Evolutionary conservation across 768 basidiomycete species (phyloP), one percentile per base, ranked within the genome.

Genomic region (Xanthoconium purpureum): DNA sequence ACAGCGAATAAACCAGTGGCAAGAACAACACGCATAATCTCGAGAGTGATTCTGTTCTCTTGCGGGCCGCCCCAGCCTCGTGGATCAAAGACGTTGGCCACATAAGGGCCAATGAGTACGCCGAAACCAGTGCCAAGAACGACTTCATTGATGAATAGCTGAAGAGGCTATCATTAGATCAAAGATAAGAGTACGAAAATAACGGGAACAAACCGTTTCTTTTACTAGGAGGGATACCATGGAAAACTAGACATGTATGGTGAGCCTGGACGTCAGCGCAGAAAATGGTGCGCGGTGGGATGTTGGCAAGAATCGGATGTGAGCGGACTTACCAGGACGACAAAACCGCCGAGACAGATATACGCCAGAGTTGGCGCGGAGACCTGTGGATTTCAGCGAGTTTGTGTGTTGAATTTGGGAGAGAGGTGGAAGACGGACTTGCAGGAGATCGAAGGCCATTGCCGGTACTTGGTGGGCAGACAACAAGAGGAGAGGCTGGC

Each of bases 1-100:
- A 98, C 92, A 8, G 95, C 91, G 64, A 99, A 99, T 2, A 98
- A 83, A 29, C 93, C 91, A 2, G 90, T 87, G 4, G 88, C 95
- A 44, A 99, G 88, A 48, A 97, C 89, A 35, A 97, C 73, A 10
- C 94, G 81, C 75, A 87, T 94, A 17, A 96, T 74, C 71, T 96
- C 94, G 18, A 92, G 79, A 1, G 95, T 98, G 55, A 99, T 82
- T 64, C 82, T 78, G 37, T 72, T 73, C 36, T 76, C 65, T 14
- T 71, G 63, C 5, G 66, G 32, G 20, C 80, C 81, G 87, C 80
- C 81, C 94, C 94, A 97, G 3, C 77, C 76, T 4, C 88, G 79
- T 7, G 94, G 94, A 62, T 93, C 74, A 71, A 95, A 91, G 9
- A 88, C 73, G 36, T 81, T 79, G 30, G 84, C 82, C 47, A 78